These are phyloP conservation scores for Fusarium subtropicale DNA, from an alignment of 2,329 filamentous ascomycete genomes.

Conservation along the genomic window DNA sequence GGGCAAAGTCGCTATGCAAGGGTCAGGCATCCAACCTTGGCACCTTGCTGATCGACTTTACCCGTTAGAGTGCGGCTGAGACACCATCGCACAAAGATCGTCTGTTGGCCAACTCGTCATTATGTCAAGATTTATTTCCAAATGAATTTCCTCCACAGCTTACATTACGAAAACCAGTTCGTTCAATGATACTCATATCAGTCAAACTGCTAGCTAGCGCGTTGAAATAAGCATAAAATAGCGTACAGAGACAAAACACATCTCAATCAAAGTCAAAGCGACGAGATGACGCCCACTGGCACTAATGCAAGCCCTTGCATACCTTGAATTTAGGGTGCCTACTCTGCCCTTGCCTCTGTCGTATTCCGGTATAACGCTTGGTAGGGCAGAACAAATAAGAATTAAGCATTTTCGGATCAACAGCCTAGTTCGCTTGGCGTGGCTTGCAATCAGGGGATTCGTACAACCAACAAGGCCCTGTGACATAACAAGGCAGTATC, in stretches of 20 bases:
- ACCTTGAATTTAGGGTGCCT: background rate
- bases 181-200: accelerated
- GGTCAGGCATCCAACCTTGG: background rate
- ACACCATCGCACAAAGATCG: background rate
- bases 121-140: background rate
- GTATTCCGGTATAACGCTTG: background rate
- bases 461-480: background rate
- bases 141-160: accelerated
- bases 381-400: background rate
- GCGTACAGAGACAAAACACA: accelerated
- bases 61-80: conserved; percentile 24
- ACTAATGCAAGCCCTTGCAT: conserved; percentile 16
- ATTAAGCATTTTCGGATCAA: background rate
- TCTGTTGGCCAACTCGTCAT: background rate
- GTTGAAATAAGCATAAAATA: background rate
- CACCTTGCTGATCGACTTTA: conserved; percentile 3
- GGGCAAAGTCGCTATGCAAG: background rate
- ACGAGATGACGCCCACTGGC: background rate
- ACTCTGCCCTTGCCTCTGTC: background rate
- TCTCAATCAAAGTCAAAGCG: background rate
- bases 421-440: conserved; percentile 2
- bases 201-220: accelerated
- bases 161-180: background rate
- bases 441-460: background rate
- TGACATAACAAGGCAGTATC: background rate